Conservation (phyloP, 768 basidiomycete species). For the Floccularia luteovirens region DNA sequence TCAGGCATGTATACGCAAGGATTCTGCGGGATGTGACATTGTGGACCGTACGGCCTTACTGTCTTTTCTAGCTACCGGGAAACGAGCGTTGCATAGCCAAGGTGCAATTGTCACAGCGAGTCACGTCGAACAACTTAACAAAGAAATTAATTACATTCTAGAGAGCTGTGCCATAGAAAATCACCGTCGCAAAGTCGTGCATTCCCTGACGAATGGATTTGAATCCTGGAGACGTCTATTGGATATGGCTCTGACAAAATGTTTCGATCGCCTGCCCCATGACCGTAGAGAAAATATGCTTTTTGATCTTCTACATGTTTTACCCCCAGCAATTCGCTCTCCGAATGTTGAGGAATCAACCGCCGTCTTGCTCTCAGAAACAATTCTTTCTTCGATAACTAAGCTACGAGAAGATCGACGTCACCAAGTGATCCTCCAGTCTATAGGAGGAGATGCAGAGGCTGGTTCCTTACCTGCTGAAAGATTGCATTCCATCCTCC, state of each 20-base stretch:
- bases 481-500: conserved; percentile 66
- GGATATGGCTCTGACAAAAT: conserved; percentile 80
- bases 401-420: conserved; percentile 82
- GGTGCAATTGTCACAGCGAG: conserved; percentile 55
- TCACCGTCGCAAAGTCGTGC: conserved; percentile 71
- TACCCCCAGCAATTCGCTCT: conserved; percentile 64
- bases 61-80: conserved; percentile 55
- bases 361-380: conserved; percentile 78
- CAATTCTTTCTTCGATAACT: conserved; percentile 73
- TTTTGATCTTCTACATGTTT: conserved; percentile 81
- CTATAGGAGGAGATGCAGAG: conserved; percentile 53
- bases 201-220: conserved; percentile 64
- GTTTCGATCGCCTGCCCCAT: conserved; percentile 75
- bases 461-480: conserved; percentile 74
- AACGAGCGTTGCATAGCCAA: conserved; percentile 56
- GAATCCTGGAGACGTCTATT: conserved; percentile 82
- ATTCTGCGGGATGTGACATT: conserved; percentile 72
- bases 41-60: conserved; percentile 71
- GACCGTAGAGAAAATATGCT: conserved; percentile 84
- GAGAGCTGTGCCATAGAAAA: conserved; percentile 86
- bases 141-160: conserved; percentile 70
- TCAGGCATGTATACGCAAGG: conserved; percentile 58
- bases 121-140: conserved; percentile 57
- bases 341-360: conserved; percentile 63
- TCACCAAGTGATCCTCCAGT: conserved; percentile 60